These are phyloP conservation scores for Isoetes taiwanensis DNA, from an alignment of 75 land plant genomes.

Conservation along the genomic window DNA sequence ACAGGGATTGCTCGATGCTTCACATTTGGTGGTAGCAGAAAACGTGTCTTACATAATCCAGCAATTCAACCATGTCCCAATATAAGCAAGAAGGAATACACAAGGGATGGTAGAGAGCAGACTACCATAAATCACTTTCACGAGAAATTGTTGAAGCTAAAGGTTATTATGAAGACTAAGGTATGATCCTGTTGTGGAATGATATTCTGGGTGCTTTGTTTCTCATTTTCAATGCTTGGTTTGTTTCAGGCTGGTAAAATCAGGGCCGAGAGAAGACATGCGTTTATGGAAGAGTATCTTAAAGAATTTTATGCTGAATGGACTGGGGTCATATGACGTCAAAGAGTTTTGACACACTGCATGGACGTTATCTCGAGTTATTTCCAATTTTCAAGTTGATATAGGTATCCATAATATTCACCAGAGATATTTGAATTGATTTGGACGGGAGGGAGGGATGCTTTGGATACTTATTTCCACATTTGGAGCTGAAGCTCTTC, in stretches of 20 bases:
- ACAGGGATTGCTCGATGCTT: conserved; percentile 95
- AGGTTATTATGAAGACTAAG: conserved; percentile 90
- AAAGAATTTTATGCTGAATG: conserved; percentile 74
- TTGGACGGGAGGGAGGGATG: no score
- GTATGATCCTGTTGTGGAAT: conserved; percentile 15
- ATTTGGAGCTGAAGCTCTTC: no score
- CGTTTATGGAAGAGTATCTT: conserved; percentile 65
- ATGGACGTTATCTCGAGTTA: no score
- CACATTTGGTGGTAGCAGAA: conserved; percentile 86
- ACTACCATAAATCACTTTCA: conserved; percentile 89
- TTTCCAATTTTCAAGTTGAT: no score
- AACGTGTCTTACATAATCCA: conserved; percentile 61
- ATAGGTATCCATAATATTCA: no score
- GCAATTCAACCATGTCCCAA: conserved; percentile 36
- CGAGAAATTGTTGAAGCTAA: conserved; percentile 88
- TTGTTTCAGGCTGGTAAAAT: conserved; percentile 58
- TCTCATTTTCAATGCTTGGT: neutral
- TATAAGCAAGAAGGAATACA: conserved; percentile 63
- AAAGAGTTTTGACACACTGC: no score
- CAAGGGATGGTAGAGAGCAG: conserved; percentile 39
- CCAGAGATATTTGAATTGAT: no score
- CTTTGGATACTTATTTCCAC: no score
- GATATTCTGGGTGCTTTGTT: neutral
- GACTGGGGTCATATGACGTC: no score
- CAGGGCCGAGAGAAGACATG: conserved; percentile 69